These are phyloP conservation scores for Leccinum sublutescens DNA, from an alignment of 768 basidiomycete genomes.

Conservation along the genomic window DNA sequence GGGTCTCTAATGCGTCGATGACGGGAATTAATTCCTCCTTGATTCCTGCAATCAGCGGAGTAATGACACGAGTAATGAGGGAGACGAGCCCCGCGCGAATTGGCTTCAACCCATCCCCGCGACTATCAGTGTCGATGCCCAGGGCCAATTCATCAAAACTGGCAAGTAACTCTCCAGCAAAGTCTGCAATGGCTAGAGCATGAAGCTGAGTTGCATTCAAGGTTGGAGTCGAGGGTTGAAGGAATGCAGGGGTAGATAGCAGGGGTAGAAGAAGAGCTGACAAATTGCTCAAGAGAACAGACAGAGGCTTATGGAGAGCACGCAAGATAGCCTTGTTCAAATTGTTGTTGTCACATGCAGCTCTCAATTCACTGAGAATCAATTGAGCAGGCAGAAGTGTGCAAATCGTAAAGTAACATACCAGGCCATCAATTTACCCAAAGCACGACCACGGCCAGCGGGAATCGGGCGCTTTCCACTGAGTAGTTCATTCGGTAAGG, in stretches of 20 bases:
- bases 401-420: slow-evolving; percentile 38
- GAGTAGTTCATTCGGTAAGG: slow-evolving; percentile 50
- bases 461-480: slow-evolving; percentile 71
- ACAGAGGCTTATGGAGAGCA: slow-evolving; percentile 71
- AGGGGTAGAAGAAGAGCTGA: slow-evolving; percentile 67
- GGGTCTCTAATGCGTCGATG: slow-evolving; percentile 59
- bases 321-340: slow-evolving; percentile 69
- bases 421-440: slow-evolving; percentile 71
- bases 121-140: slow-evolving; percentile 56
- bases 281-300: slow-evolving; percentile 68
- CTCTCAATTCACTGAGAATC: slow-evolving; percentile 60
- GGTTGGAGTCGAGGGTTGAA: slow-evolving; percentile 47
- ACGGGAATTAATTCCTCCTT: slow-evolving; percentile 60
- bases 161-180: slow-evolving; percentile 73
- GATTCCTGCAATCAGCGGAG: slow-evolving; percentile 61
- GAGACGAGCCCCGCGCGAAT: slow-evolving; percentile 72
- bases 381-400: slow-evolving; percentile 13
- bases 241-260: slow-evolving; percentile 62
- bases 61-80: slow-evolving; percentile 61
- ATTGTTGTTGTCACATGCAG: slow-evolving; percentile 60
- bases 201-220: slow-evolving; percentile 69
- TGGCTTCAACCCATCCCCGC: slow-evolving; percentile 66
- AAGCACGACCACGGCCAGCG: slow-evolving; percentile 62
- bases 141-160: slow-evolving; percentile 65
- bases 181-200: slow-evolving; percentile 63